Percentiles rank a stretch among this genome's conserved stretches.
Conservation (phyloP, 495 filamentous ascomycete species). For the Neurospora pannonica region DNA sequence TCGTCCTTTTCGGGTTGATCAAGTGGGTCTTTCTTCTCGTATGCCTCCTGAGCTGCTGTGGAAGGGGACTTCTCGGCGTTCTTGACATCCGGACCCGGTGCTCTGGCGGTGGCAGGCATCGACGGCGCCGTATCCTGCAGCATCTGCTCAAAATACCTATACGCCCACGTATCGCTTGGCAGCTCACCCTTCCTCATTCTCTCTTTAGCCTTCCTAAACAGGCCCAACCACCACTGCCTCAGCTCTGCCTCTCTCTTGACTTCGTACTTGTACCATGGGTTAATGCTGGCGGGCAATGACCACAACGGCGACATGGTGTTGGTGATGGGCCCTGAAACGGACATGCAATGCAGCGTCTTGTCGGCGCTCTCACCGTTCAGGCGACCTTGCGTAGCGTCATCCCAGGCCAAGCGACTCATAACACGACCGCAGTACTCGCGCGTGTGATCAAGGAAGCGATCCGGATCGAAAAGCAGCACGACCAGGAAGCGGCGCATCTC, state of each 20-base stretch:
- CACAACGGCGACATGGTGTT: conserved; percentile 39
- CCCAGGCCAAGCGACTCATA: conserved; percentile 40
- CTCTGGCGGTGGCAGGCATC: background rate
- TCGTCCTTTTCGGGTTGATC: conserved; percentile 32
- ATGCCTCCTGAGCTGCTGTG: background rate
- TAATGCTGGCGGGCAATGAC: conserved; percentile 27
- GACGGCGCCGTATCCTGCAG: conserved; percentile 2
- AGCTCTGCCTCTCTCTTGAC: conserved; percentile 30
- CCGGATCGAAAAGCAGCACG: conserved; percentile 33
- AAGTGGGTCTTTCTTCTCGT: conserved; percentile 25
- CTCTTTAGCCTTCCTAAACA: conserved; percentile 30
- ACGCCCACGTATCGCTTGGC: conserved; percentile 34
- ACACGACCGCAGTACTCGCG: conserved; percentile 38
- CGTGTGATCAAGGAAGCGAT: conserved; percentile 34
- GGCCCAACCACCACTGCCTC: conserved; percentile 36
- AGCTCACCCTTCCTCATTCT: conserved; percentile 28
- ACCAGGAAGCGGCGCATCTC: conserved; percentile 35
- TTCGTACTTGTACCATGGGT: conserved; percentile 39
- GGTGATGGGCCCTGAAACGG: conserved; percentile 37
- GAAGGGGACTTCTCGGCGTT: background rate
- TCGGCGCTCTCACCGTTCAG: conserved; percentile 36
- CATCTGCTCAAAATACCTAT: conserved; percentile 37
- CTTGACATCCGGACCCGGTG: background rate
- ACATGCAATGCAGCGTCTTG: conserved; percentile 38
- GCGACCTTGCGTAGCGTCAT: conserved; percentile 34